Base-by-base conservation (phyloP, 2,329 filamentous ascomycete genomes). In the Penicillium sp. region DNA sequence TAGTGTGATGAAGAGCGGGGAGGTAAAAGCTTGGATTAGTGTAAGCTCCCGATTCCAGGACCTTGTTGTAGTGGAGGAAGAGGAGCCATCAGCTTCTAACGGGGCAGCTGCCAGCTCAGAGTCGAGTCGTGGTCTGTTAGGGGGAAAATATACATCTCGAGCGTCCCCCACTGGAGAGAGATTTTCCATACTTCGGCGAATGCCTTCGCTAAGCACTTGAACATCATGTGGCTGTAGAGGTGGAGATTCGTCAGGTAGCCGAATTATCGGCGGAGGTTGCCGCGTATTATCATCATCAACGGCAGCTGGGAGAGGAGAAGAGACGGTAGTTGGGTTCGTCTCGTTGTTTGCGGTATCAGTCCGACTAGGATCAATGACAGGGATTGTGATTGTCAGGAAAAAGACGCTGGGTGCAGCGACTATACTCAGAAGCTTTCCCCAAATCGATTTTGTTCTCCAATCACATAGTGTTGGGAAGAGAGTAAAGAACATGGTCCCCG, bases 1-100 rank as follows among this genome's bases (percentile, higher is more conserved):
- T 18, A 91, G 69, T 1, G 89, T 82, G 46, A 92, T 84, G 71
- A 97, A 96, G 21, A 94, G 72, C 0, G 94, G 94, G 0, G 92
- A 91, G 0, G 88, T 90, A 68, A 97, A 91, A 49, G 94, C 81
- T 66, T 99, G 95, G 9, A 94, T 72, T 12, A 86, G 83, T 12
- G 96, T 83, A 3, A 99, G 83, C 93, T 94, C 99, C 52, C 91
- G 84, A 66, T 92, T 96, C 92, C 94, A 97, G 28, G 85, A 80
- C 55, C 81, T 79, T 3, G 73, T 62, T 2, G 63, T 42, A 14
- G 46, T 57, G 42, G 66, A 60, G 24, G 65, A 24, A 24, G 65
- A 47, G 62, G 67, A 52, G 12, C 64, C 61, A 16, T 58, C 42
- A 21, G 30, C 64, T 59, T 53, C 68, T 16, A 66, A 61, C 18